Evolutionary conservation across 2,329 filamentous ascomycete species (phyloP), one percentile per base, ranked within the genome.

Genomic region (Fusarium torreyae): DNA sequence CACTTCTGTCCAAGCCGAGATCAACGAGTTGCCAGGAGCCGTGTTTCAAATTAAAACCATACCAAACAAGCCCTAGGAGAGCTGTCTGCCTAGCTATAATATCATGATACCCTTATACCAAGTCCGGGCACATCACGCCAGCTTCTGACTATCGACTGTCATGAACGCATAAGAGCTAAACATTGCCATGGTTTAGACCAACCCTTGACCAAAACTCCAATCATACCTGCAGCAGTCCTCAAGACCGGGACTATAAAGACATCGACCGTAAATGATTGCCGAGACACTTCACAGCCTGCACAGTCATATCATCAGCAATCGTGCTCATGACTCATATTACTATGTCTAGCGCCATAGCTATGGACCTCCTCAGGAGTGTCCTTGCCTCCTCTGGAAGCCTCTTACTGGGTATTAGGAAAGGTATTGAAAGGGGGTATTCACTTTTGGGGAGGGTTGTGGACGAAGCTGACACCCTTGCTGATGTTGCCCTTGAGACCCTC

Each of bases 41-140:
- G 93, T 94, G 1, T 99, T 99, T 79, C 96, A 99, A 82, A 98
- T 99, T 79, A 97, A 97, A 83, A 96, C 93, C 39, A 83, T 91
- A 52, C 86, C 89, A 26, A 94, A 81, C 81, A 87, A 76, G 92
- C 83, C 75, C 64, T 66, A 62, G 59, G 48, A 67, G 54, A 56
- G 60, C 57, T 43, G 46, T 57, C 51, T 54, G 58, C 57, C 52
- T 63, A 68, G 51, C 53, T 66, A 61, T 56, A 71, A 62, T 69
- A 56, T 57, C 65, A 74, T 67, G 69, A 75, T 73, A 74, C 69
- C 70, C 69, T 73, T 64, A 45, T 50, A 34, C 50, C 46, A 55
- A 67, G 57, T 56, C 36, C 28, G 53, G 69, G 54, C 69, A 69
- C 56, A 66, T 31, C 54, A 59, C 59, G 49, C 58, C 59, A 66